A percentile compares a stretch with the other conserved stretches of the same genome.
phyloP scores from a whole-genome alignment of 257 asterid genomes.

The Nicotiana obtusifolia region DNA sequence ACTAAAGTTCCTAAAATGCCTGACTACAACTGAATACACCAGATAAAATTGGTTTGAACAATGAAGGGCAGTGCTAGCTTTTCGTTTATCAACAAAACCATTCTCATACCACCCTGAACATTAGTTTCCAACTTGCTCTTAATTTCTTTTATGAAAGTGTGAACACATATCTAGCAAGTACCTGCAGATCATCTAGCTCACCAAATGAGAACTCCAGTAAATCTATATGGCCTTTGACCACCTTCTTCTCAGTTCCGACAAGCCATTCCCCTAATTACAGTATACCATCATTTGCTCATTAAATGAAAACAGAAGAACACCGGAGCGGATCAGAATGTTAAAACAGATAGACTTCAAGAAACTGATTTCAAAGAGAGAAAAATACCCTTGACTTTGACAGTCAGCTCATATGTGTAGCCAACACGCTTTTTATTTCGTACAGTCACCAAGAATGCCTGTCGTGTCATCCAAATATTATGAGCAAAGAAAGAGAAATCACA shows the following conservation, averaged over 20 bases:
- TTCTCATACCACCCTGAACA: neutral
- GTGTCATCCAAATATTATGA: neutral
- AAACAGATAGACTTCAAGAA: neutral
- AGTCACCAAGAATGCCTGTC: slow-evolving; percentile 79
- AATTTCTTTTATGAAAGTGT: neutral
- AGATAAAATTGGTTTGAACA: neutral
- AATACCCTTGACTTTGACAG: slow-evolving; percentile 71
- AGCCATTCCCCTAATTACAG: slow-evolving; percentile 66
- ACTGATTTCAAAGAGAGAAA: neutral
- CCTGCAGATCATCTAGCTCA: slow-evolving; percentile 93
- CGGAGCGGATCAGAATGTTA: neutral
- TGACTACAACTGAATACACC: neutral
- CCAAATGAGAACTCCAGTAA: slow-evolving; percentile 80
- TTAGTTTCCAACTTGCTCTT: neutral
- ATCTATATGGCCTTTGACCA: slow-evolving; percentile 66
- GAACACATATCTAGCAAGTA: slow-evolving; percentile 14
- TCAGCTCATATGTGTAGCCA: slow-evolving; percentile 83
- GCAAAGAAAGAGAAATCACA: neutral
- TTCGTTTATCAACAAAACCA: neutral
- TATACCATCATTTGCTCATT: neutral
- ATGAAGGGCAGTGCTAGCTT: neutral
- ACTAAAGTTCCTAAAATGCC: neutral
- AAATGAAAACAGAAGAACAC: neutral
- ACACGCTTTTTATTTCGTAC: slow-evolving; percentile 94
- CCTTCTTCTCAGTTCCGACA: slow-evolving; percentile 65